phyloP scores from a whole-genome alignment of 192 early-diverging fungal species.

The Piromyces sp. region DNA sequence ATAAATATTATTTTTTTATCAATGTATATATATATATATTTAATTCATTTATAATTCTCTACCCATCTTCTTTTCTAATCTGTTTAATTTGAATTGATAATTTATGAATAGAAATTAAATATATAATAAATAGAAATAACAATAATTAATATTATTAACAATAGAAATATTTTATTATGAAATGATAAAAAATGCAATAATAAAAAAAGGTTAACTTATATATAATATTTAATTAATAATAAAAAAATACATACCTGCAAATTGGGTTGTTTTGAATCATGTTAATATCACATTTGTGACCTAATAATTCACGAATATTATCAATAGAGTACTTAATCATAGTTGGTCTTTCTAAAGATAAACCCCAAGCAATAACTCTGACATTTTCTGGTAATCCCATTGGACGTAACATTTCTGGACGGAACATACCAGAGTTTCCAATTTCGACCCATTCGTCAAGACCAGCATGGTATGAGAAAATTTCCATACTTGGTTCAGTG shows the following conservation, averaged over 20 bases:
- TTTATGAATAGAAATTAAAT: too few relatives aligned
- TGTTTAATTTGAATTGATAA: neutral
- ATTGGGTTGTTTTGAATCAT: slow-evolving; percentile 81
- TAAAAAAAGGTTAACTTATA: too few relatives aligned
- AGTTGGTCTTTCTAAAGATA: slow-evolving; percentile 89
- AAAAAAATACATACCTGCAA: slow-evolving; percentile 50
- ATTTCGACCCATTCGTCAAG: slow-evolving; percentile 85
- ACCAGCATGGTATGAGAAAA: slow-evolving; percentile 86
- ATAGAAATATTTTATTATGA: neutral
- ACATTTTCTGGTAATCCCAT: slow-evolving; percentile 90
- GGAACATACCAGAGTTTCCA: slow-evolving; percentile 99
- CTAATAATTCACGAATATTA: slow-evolving; percentile 87
- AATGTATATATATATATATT: too few relatives aligned
- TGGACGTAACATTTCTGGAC: slow-evolving; percentile 92
- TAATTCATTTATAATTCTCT: slow-evolving; percentile 22
- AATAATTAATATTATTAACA: too few relatives aligned
- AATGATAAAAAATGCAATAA: too few relatives aligned
- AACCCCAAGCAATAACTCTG: slow-evolving; percentile 91
- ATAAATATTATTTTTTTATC: too few relatives aligned
- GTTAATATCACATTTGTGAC: slow-evolving; percentile 81
- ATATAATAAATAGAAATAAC: too few relatives aligned
- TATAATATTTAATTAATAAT: too few relatives aligned
- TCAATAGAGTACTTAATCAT: slow-evolving; percentile 93
- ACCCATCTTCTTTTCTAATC: slow-evolving; percentile 74
- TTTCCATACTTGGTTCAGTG: slow-evolving; percentile 98